Evolutionary conservation across 2,329 filamentous ascomycete genomes (phyloP), one percentile per base, ranked within the genome.

Genomic region (Acrocalymma vagum): DNA sequence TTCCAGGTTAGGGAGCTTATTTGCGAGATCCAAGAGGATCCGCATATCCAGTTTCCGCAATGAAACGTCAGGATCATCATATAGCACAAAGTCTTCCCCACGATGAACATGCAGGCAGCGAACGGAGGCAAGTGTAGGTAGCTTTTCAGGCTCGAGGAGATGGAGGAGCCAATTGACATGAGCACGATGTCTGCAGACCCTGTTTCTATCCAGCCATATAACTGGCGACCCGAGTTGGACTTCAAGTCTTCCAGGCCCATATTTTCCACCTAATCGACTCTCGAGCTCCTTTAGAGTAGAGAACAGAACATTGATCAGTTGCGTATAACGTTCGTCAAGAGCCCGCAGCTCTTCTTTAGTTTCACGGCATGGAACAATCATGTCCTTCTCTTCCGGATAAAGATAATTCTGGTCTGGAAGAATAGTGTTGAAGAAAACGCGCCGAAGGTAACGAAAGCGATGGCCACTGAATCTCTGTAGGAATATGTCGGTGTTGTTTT

Each of bases 41-140:
- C 51, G 49, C 10, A 36, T 33, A 34, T 55, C 51, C 3, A 53
- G 26, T 38, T 49, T 52, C 23, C n/a, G 6, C 17, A 16, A 24
- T 6, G n/a, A n/a, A n/a, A n/a, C n/a, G n/a, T n/a, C n/a, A n/a
- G 15, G 13, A 7, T 29, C 27, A 13, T n/a, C n/a, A n/a, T n/a
- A n/a, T n/a, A n/a, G n/a, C n/a, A n/a, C n/a, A n/a, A n/a, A n/a
- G n/a, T n/a, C 26, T 21, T 48, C 26, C 8, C 32, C 23, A n/a
- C n/a, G n/a, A n/a, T n/a, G n/a, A 15, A 55, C 14, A 21, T 26
- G 29, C 5, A 55, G 42, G 16, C 32, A 32, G 6, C 22, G 30
- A 17, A 52, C 31, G 10, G 42, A 50, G 16, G 22, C 14, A 22
- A 52, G 34, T 14, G 30, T 18, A 16, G 45, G 42, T 25, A 55